A percentile compares a stretch with the other conserved stretches of the same genome.
Conservation (phyloP, 2,329 filamentous ascomycete genomes). For the Ceratocystis ficicola region DNA sequence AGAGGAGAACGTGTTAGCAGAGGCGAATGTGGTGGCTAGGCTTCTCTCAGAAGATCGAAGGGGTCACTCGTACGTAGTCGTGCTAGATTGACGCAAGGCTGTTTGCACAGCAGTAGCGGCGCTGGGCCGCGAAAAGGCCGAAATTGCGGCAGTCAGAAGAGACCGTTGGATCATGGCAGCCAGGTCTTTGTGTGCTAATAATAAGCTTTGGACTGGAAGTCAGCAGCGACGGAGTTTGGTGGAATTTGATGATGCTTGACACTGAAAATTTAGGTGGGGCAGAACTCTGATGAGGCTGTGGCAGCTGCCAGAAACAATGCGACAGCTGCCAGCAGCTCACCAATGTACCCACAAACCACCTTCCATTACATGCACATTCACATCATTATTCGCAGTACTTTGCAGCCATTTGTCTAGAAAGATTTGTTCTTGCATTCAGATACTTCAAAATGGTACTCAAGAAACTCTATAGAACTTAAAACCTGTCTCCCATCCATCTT, state of each 20-base stretch:
- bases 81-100: slow-evolving; percentile 15
- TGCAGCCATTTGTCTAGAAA: not conserved
- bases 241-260: not conserved
- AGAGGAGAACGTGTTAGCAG: slow-evolving; percentile 1
- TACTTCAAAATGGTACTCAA: slow-evolving; percentile 1
- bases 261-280: slow-evolving; percentile 21
- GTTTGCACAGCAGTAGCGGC: slow-evolving; percentile 8
- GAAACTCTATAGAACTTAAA: not conserved
- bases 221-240: not conserved
- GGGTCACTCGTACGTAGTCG: slow-evolving; percentile 15
- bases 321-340: not conserved
- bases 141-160: slow-evolving; percentile 14
- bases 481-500: slow-evolving; percentile 25
- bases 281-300: not conserved
- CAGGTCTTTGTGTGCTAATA: not conserved
- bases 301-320: slow-evolving; percentile 8
- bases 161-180: slow-evolving; percentile 16
- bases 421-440: not conserved
- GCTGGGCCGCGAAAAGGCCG: slow-evolving; percentile 10
- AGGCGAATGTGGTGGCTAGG: not conserved
- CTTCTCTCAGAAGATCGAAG: not conserved
- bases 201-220: not conserved
- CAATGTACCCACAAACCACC: not conserved
- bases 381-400: not conserved
- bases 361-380: not conserved